Base-by-base conservation (phyloP, 2,329 filamentous ascomycete species). In the Conoideocrella luteorostrata region DNA sequence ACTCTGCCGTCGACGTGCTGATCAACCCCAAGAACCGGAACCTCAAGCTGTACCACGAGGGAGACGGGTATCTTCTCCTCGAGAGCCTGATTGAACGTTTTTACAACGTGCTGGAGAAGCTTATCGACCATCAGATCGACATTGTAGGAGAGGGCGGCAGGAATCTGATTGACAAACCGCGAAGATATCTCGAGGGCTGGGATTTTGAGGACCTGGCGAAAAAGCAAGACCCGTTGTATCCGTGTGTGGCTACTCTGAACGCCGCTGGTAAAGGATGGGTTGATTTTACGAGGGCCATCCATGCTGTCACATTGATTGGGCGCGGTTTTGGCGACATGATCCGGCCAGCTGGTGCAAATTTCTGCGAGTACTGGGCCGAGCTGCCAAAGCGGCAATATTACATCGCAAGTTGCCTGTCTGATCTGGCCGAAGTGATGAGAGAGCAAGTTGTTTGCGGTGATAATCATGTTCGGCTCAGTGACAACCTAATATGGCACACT, bases 121-220 rank as follows among this genome's bases (percentile, higher is more conserved):
- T 10, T 13, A 34, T 34, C 15, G 32, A 34, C 32, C 15, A 34
- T 17, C 32, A 34, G 17, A 10, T 34, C 11, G 15, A 10, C 7
- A 34, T 34, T 34, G 32, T n/a, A 7, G 44, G 47, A 9, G 43
- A 44, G 7, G 26, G 39, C 32, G 55, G 50, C 3, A 13, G 46
- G 2, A 47, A 47, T 1, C 18, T 48, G n/a, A 48, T n/a, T n/a
- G n/a, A n/a, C n/a, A n/a, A n/a, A 9, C 12, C 23, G 5, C 45
- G 52, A n/a, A 47, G 45, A n/a, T 39, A 55, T 12, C 50, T 61
- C n/a, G 56, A 59, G 28, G 57, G 56, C 3, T 61, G 56, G 56
- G 56, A 60, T 33, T 61, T 60, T 42, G 43, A 36, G 0, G 56
- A 61, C n/a, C 7, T 61, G 3, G 50, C 49, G 2, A 51, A 34